Evolutionary conservation across 2,329 filamentous ascomycete species (phyloP), one percentile per base, ranked within the genome.

Genomic region (Cladosporium sp.): DNA sequence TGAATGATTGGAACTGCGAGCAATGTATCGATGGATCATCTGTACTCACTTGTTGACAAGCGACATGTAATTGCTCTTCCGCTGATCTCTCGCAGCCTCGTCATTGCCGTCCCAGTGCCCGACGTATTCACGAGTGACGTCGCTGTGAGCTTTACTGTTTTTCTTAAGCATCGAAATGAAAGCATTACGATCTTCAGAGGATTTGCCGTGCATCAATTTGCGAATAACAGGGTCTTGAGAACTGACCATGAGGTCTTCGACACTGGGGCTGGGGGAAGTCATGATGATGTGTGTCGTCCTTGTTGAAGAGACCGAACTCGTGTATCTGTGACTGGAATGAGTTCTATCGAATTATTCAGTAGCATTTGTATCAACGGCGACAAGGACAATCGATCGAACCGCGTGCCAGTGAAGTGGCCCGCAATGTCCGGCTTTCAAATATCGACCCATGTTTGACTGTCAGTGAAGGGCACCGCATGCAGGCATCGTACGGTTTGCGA

Each of bases 111-210:
- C 91, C 65, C 95, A 77, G 10, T 83, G 69, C 57, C 89, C 89
- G 44, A 92, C 83, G 53, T 93, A 81, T 67, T 81, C 83, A 76
- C 96, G 90, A 89, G 84, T 25, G 88, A 66, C 35, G 81, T 78
- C 65, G 91, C 85, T 56, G 89, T 91, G 74, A 87, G 79, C 77
- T 86, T 89, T 37, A 91, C 96, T 90, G 96, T 93, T 58, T 90
- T 87, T 93, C 57, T 91, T 87, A 47, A 87, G 79, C 68, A 96
- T 89, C 51, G 89, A 92, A 67, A 89, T 83, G 65, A 91, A 79
- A 70, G 96, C 92, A 17, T 56, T 56, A 20, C 52, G 52, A n/a
- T 56, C 40, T n/a, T 56, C 67, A 83, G 83, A 40, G 88, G 64
- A 9, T 83, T 85, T 71, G 87, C 84, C 74, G 93, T 84, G 78